Percentiles rank a stretch among this genome's conserved stretches.
These are phyloP conservation scores for Trichoderma atroviride DNA, from an alignment of 2,329 filamentous ascomycete species.

Conservation along the genomic window DNA sequence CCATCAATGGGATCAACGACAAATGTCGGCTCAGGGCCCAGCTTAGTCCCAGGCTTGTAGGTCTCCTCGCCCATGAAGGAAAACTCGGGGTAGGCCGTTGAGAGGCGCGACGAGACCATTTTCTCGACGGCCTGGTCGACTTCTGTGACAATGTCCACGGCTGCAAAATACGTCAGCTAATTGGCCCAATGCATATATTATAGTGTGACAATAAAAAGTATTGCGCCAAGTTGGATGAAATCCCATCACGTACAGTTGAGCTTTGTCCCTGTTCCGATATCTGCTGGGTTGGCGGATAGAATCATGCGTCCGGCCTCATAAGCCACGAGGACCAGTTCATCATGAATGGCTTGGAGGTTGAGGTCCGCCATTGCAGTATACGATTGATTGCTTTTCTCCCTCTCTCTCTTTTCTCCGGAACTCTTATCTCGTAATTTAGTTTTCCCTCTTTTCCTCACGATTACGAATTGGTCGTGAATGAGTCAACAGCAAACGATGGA, in stretches of 20 bases:
- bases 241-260: constrained; percentile 59
- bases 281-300: constrained; percentile 60
- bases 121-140: constrained; percentile 67
- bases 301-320: constrained; percentile 68
- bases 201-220: background rate
- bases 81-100: constrained; percentile 56
- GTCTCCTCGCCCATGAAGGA: constrained; percentile 78
- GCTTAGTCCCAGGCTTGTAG: constrained; percentile 64
- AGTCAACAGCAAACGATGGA: background rate
- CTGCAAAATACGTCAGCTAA: constrained; percentile 41
- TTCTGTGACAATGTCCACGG: constrained; percentile 70
- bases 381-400: background rate
- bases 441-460: background rate
- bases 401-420: too few species aligned
- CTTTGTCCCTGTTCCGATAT: constrained; percentile 62
- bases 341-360: constrained; percentile 63
- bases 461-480: background rate
- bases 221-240: background rate
- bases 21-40: constrained; percentile 72
- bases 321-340: constrained; percentile 62
- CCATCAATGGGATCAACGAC: constrained; percentile 83
- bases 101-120: constrained; percentile 59
- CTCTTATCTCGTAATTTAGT: background rate
- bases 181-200: background rate
- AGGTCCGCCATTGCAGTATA: constrained; percentile 52